Evolutionary conservation across 2,329 filamentous ascomycete species (phyloP).

Genomic region (Hirsutella minnesotensis): DNA sequence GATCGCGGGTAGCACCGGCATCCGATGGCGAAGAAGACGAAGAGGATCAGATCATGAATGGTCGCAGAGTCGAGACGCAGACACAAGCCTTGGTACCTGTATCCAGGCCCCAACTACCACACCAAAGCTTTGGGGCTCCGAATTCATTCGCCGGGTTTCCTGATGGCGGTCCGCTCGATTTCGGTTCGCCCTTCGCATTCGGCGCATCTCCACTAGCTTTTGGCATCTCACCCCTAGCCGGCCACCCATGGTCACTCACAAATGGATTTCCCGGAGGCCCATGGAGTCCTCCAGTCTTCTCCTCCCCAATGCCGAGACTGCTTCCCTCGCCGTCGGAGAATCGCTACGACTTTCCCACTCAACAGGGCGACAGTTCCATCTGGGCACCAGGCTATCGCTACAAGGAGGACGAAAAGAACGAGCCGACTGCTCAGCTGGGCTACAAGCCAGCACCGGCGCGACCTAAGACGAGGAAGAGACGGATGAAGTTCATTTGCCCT

Average conservation of each 20-base stretch:
- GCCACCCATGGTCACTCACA: conserved; percentile 6
- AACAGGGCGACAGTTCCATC: conserved; percentile 19
- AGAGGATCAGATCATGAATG: conserved; percentile 8
- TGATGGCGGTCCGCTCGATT: conserved; percentile 2
- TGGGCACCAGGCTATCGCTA: conserved; percentile 16
- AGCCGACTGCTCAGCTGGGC: background rate
- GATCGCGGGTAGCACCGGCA: background rate
- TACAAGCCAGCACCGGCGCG: conserved; percentile 2
- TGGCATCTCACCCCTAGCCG: conserved; percentile 6
- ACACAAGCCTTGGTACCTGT: conserved; percentile 6
- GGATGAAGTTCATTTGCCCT: conserved; percentile 1
- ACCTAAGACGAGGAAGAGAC: conserved; percentile 4
- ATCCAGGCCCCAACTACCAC: background rate
- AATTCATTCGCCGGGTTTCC: conserved; percentile 4
- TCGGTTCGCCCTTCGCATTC: conserved; percentile 6
- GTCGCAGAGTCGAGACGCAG: conserved; percentile 1
- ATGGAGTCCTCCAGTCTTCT: conserved; percentile 3
- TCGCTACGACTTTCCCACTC: conserved; percentile 19
- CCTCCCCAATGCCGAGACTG: conserved; percentile 3
- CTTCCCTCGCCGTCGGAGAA: conserved; percentile 8
- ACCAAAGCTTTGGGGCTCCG: background rate
- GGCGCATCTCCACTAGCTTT: conserved; percentile 10
- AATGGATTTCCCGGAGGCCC: conserved; percentile 1
- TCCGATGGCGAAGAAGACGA: conserved; percentile 4
- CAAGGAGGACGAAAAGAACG: conserved; percentile 7